These are phyloP conservation scores for Planoprotostelium fungivorum DNA, from an alignment of 78 protist species.

Conservation along the genomic window DNA sequence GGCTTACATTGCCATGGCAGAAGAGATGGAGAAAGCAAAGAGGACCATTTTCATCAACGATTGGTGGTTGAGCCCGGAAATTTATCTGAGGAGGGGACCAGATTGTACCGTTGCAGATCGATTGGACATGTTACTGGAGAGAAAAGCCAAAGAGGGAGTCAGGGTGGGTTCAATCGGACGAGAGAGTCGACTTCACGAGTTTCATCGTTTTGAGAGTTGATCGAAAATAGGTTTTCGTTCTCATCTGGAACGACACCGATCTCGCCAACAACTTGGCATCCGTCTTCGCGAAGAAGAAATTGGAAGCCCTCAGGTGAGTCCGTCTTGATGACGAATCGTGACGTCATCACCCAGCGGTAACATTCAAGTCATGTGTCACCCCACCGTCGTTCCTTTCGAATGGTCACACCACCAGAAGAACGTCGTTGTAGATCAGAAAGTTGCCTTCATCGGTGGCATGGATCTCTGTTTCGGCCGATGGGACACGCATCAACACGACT, in stretches of 20 bases:
- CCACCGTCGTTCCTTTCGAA: constrained; percentile 35
- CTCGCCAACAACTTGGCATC: constrained; percentile 44
- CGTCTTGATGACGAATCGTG: not conserved
- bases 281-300: constrained; percentile 24
- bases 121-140: constrained; percentile 27
- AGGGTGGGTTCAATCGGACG: not conserved
- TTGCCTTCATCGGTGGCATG: constrained; percentile 64
- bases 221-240: constrained; percentile 31
- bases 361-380: constrained; percentile 56
- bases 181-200: not conserved
- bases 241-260: constrained; percentile 60
- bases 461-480: constrained; percentile 60
- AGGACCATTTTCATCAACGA: constrained; percentile 41
- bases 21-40: constrained; percentile 26
- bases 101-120: constrained; percentile 17
- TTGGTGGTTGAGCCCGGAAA: constrained; percentile 47
- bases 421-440: constrained; percentile 44
- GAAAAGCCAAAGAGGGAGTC: constrained; percentile 58
- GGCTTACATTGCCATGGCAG: constrained; percentile 5
- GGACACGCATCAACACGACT: constrained; percentile 15
- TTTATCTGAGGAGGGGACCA: constrained; percentile 29
- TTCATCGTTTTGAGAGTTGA: too few relatives aligned
- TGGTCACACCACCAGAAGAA: constrained; percentile 73
- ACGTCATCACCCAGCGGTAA: constrained; percentile 20
- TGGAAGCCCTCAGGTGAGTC: constrained; percentile 24